phyloP scores from a whole-genome alignment of 2,329 filamentous ascomycete genomes.

The Talaromyces piceae region DNA sequence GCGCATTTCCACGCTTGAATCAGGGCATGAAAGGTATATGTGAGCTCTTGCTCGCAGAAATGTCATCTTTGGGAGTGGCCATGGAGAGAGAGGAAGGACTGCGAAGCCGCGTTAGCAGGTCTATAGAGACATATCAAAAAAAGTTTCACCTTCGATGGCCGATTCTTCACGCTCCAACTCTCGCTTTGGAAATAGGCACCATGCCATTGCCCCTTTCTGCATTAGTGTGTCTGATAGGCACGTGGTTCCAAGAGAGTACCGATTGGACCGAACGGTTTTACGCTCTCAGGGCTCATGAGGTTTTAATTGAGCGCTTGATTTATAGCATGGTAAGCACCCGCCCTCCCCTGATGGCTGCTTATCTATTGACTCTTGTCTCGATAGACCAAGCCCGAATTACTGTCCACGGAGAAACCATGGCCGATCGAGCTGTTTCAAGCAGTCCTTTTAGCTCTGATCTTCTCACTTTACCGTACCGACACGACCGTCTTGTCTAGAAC shows the following conservation, averaged over 20 bases:
- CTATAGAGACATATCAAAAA: constrained; percentile 3
- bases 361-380: neutral
- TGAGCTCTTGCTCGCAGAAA: constrained; percentile 2
- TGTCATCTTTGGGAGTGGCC: neutral
- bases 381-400: neutral
- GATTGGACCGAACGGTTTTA: constrained; percentile 3
- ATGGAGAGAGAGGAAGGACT: neutral
- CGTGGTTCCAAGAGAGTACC: constrained; percentile 1
- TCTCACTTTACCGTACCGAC: constrained; percentile 8
- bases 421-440: constrained; percentile 6
- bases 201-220: constrained; percentile 4
- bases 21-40: constrained; percentile 1
- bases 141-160: constrained; percentile 6
- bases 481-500: constrained; percentile 3
- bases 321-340: neutral
- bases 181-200: neutral
- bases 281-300: constrained; percentile 2
- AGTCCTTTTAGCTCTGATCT: neutral
- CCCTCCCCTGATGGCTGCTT: too few relatives aligned
- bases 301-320: constrained; percentile 4
- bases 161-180: constrained; percentile 1
- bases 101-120: neutral
- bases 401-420: neutral
- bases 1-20: neutral
- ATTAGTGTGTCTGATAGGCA: constrained; percentile 6